Conservation (phyloP, 192 early-diverging fungal genomes). For the Jimgerdemannia lactiflua region DNA sequence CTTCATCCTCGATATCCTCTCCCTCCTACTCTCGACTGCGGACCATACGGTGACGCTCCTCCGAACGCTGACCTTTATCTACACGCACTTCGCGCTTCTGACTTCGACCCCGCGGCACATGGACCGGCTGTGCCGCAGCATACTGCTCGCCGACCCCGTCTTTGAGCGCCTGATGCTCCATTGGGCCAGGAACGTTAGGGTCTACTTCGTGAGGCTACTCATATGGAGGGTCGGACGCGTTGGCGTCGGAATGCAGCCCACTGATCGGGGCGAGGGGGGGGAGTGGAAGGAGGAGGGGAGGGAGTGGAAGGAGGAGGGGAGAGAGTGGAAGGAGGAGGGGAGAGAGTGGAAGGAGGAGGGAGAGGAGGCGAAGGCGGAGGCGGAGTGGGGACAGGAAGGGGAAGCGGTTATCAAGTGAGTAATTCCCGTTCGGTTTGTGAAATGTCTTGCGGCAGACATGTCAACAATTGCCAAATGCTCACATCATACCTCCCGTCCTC, state of each 20-base stretch:
- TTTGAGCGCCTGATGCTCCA: slow-evolving; percentile 49
- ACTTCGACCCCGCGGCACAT: slow-evolving; percentile 30
- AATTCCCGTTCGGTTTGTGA: background rate
- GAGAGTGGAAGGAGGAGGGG: background rate
- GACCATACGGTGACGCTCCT: slow-evolving; percentile 48
- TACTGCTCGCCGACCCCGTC: slow-evolving; percentile 27
- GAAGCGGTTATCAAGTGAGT: slow-evolving; percentile 6
- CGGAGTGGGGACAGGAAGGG: background rate
- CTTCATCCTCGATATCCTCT: slow-evolving; percentile 37
- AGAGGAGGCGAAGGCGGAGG: background rate
- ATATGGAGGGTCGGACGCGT: slow-evolving; percentile 44
- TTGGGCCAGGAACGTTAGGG: slow-evolving; percentile 46
- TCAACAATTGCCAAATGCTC: background rate
- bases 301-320: slow-evolving; percentile 5
- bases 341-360: background rate
- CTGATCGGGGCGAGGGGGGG: slow-evolving; percentile 7
- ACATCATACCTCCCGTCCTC: background rate
- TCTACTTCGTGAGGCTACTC: slow-evolving; percentile 43
- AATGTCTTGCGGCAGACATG: too few species aligned
- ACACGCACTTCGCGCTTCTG: slow-evolving; percentile 45
- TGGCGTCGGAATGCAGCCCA: slow-evolving; percentile 17
- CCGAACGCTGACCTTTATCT: slow-evolving; percentile 44
- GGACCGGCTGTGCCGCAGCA: slow-evolving; percentile 32
- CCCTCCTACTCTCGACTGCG: slow-evolving; percentile 31
- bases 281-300: slow-evolving; percentile 1